These are phyloP conservation scores for Phaeosphaeriaceae sp. DNA, from an alignment of 2,329 filamentous ascomycete species.

Conservation along the genomic window DNA sequence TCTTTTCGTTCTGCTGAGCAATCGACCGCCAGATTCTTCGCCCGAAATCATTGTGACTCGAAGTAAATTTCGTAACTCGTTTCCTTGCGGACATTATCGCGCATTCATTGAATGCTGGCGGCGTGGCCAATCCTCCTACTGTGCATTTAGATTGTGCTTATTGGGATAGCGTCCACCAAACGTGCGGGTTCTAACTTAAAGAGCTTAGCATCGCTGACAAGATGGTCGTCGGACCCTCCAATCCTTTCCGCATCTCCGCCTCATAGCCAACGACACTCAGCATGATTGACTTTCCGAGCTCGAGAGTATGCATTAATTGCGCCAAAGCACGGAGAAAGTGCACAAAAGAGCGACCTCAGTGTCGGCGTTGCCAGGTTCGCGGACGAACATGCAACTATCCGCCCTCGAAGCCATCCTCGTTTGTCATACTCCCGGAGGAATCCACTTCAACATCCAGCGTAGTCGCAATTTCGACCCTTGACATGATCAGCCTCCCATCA, in stretches of 20 bases:
- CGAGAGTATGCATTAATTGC: conserved; percentile 2
- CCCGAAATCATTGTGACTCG: no score
- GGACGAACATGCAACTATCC: conserved; percentile 2
- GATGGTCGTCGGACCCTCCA: neutral
- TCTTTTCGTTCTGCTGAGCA: neutral
- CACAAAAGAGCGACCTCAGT: conserved; percentile 1
- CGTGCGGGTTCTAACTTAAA: neutral
- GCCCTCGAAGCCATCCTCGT: neutral
- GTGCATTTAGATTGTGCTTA: neutral
- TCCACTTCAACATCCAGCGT: neutral
- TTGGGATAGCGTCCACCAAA: conserved; percentile 1
- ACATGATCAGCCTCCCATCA: neutral
- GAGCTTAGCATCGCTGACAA: neutral
- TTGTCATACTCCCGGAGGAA: neutral
- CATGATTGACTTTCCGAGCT: neutral
- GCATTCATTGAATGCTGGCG: neutral
- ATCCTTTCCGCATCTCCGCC: neutral
- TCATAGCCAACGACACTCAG: neutral
- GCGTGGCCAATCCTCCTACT: neutral
- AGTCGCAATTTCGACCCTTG: neutral
- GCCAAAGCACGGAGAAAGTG: conserved; percentile 3
- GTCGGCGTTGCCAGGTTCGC: neutral
- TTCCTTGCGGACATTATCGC: neutral
- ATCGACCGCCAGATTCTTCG: no score
- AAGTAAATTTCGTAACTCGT: neutral